Evolutionary conservation across 2,329 filamentous ascomycete genomes (phyloP).

Genomic region (Fusarium aywerte): DNA sequence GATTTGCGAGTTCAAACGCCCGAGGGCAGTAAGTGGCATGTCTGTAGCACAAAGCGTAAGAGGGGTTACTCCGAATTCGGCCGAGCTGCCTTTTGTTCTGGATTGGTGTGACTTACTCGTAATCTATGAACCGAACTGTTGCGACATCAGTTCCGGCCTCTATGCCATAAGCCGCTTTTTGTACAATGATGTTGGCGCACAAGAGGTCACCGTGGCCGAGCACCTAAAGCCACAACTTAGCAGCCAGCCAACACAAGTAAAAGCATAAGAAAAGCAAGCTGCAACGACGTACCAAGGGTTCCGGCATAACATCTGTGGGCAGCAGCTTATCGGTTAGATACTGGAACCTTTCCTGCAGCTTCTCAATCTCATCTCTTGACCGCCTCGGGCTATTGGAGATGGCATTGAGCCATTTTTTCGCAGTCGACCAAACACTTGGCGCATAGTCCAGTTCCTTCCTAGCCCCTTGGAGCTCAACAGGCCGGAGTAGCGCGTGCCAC

Average conservation of each 20-base stretch:
- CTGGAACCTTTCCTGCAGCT: slow-evolving; percentile 29
- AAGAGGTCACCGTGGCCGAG: slow-evolving; percentile 40
- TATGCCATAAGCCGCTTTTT: slow-evolving; percentile 5
- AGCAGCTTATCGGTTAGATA: slow-evolving; percentile 24
- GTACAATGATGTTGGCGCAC: slow-evolving; percentile 40
- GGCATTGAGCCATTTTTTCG: slow-evolving; percentile 37
- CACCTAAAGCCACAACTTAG: slow-evolving; percentile 20
- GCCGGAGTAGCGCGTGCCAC: slow-evolving; percentile 33
- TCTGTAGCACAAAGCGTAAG: slow-evolving; percentile 5
- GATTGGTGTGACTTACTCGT: slow-evolving; percentile 34
- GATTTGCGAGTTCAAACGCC: slow-evolving; percentile 41
- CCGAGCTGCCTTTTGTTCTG: neutral
- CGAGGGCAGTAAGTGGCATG: slow-evolving; percentile 40
- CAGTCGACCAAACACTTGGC: slow-evolving; percentile 38
- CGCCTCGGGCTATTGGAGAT: slow-evolving; percentile 15
- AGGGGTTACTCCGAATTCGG: neutral
- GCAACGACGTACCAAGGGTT: slow-evolving; percentile 31
- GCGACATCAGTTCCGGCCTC: neutral
- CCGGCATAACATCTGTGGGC: slow-evolving; percentile 8
- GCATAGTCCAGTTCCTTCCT: slow-evolving; percentile 10
- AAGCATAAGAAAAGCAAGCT: neutral
- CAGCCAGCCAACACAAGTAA: neutral
- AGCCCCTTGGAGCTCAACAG: neutral
- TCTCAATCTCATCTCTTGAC: slow-evolving; percentile 3
- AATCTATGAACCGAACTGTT: slow-evolving; percentile 40